phyloP scores from a whole-genome alignment of 306 rosid genomes.

The Aeschynomene evenia region DNA sequence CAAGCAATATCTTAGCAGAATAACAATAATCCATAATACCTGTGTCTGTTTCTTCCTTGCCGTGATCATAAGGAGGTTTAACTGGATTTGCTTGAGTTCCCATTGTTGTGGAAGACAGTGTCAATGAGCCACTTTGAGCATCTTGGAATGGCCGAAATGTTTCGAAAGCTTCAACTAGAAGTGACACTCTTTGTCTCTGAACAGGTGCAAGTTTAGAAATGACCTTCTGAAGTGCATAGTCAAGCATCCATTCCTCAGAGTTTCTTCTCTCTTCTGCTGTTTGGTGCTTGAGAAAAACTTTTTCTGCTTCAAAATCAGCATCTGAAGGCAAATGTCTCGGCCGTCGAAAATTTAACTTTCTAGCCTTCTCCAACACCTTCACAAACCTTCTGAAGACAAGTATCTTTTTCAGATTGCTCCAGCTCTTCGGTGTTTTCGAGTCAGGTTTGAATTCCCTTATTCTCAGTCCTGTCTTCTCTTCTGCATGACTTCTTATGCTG shows the following conservation, averaged over 20 bases:
- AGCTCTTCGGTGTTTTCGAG: conserved; percentile 50
- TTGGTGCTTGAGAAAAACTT: conserved; percentile 58
- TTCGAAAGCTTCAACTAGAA: conserved; percentile 83
- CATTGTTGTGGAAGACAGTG: conserved; percentile 30
- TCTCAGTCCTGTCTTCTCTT: conserved; percentile 40
- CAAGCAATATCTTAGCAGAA: conserved; percentile 26
- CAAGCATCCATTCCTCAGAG: conserved; percentile 92
- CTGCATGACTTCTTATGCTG: conserved; percentile 8
- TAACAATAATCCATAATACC: conserved; percentile 19
- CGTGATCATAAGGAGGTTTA: conserved; percentile 34
- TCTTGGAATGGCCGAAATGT: conserved; percentile 61
- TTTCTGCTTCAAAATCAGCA: conserved; percentile 50
- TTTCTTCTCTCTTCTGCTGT: conserved; percentile 52
- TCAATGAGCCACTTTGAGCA: conserved; percentile 31
- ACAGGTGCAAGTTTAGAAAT: conserved; percentile 70
- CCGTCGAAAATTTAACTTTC: conserved; percentile 40
- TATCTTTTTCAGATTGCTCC: conserved; percentile 77
- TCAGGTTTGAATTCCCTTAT: conserved; percentile 42
- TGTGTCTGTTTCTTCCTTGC: conserved; percentile 29
- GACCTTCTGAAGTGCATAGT: conserved; percentile 80
- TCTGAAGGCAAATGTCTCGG: conserved; percentile 43
- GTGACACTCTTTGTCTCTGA: conserved; percentile 71
- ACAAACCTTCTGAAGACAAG: conserved; percentile 78
- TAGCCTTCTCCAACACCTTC: conserved; percentile 79
- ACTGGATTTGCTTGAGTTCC: conserved; percentile 33